These are phyloP conservation scores for Plantago elongata DNA, from an alignment of 257 asterid genomes.

Conservation along the genomic window DNA sequence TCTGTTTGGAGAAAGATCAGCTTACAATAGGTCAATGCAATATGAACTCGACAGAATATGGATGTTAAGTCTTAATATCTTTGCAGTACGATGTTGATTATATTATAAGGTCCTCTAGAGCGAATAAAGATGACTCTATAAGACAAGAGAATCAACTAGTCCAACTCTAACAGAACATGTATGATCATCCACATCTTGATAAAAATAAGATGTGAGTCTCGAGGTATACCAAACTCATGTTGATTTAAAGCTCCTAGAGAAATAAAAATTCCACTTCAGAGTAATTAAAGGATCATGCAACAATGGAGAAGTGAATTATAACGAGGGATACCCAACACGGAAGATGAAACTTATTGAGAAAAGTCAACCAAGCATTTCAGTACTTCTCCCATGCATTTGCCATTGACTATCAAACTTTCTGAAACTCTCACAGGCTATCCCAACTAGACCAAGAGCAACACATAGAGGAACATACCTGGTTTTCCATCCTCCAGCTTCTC, in stretches of 20 bases:
- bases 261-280: too few relatives aligned
- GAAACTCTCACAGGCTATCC: too few relatives aligned
- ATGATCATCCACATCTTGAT: background rate
- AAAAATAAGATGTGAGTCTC: background rate
- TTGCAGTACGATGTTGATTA: background rate
- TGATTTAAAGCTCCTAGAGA: too few relatives aligned
- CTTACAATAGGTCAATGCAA: background rate
- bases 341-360: too few relatives aligned
- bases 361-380: too few relatives aligned
- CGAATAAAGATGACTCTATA: background rate
- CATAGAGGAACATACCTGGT: constrained; percentile 46
- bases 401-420: too few relatives aligned
- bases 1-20: constrained; percentile 41
- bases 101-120: background rate
- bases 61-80: too few relatives aligned
- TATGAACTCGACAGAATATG: background rate
- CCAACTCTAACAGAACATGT: background rate
- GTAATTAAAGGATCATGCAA: too few relatives aligned
- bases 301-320: too few relatives aligned
- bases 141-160: background rate
- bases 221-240: background rate
- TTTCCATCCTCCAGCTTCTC: constrained; percentile 92
- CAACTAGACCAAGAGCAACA: background rate
- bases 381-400: too few relatives aligned
- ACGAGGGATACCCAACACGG: too few relatives aligned